These are phyloP conservation scores for Triangularia verruculosa DNA, from an alignment of 2,329 filamentous ascomycete genomes.

Conservation along the genomic window DNA sequence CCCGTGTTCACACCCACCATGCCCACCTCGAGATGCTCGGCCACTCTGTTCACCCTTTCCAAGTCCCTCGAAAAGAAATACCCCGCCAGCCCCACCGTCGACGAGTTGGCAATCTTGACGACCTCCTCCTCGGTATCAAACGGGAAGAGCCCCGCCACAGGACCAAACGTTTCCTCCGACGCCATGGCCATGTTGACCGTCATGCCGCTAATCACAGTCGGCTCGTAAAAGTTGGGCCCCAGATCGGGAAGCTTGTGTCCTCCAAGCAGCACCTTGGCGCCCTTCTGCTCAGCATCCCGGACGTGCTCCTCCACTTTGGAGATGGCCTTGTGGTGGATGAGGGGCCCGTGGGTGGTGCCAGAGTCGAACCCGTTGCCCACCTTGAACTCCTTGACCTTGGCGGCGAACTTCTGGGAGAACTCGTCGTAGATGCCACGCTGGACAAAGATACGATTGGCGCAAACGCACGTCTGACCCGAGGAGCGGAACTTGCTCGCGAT, in stretches of 20 bases:
- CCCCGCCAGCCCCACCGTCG: constrained; percentile 84
- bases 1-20: constrained; percentile 87
- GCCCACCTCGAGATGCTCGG: constrained; percentile 73
- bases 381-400: constrained; percentile 70
- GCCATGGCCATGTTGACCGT: constrained; percentile 80
- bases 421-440: constrained; percentile 75
- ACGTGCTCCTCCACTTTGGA: constrained; percentile 78
- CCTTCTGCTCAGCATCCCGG: constrained; percentile 72
- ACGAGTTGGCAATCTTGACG: constrained; percentile 73
- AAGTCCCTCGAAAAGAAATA: constrained; percentile 82
- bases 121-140: constrained; percentile 91
- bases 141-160: constrained; percentile 83
- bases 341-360: constrained; percentile 72
- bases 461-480: constrained; percentile 94
- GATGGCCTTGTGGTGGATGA: constrained; percentile 82
- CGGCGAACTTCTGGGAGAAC: constrained; percentile 66
- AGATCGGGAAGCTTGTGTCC: constrained; percentile 72
- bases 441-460: constrained; percentile 79
- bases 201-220: constrained; percentile 86
- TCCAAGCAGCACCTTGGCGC: constrained; percentile 70
- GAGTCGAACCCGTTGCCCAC: constrained; percentile 72
- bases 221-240: constrained; percentile 83
- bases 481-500: constrained; percentile 89
- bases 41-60: constrained; percentile 57
- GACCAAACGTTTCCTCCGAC: constrained; percentile 91